These are phyloP conservation scores for Hanseniaspora pseudoguilliermondii DNA, from an alignment of 805 yeast species.

Conservation along the genomic window DNA sequence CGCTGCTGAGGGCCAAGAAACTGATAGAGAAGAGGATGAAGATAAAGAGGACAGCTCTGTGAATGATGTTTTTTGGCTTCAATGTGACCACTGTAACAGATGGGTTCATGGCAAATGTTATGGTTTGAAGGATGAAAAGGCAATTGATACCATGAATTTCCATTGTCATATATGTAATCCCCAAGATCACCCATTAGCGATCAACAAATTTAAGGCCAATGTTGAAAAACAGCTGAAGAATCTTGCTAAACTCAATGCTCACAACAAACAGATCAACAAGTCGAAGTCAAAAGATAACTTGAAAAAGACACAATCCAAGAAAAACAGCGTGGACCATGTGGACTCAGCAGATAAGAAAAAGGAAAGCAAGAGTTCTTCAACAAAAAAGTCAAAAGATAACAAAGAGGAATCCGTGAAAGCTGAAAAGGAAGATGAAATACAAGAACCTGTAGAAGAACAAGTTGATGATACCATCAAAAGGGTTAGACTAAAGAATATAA, in stretches of 20 bases:
- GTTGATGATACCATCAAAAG: slow-evolving; percentile 17
- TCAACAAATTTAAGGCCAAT: slow-evolving; percentile 1
- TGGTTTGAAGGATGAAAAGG: slow-evolving; percentile 55
- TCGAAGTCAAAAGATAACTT: not conserved
- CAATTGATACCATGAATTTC: slow-evolving; percentile 30
- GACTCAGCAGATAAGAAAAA: slow-evolving; percentile 13
- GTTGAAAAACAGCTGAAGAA: slow-evolving; percentile 12
- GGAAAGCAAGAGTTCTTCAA: slow-evolving; percentile 10
- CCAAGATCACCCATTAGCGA: slow-evolving; percentile 3
- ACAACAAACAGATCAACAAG: not conserved
- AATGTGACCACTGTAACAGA: slow-evolving; percentile 81
- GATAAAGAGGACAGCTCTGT: slow-evolving; percentile 4
- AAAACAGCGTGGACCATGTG: not conserved
- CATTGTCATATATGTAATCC: slow-evolving; percentile 9
- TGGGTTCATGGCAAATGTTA: slow-evolving; percentile 96
- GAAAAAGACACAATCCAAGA: slow-evolving; percentile 13
- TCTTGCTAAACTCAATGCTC: not conserved
- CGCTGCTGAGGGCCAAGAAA: not conserved
- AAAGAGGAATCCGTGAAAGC: not conserved
- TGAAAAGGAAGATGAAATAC: not conserved
- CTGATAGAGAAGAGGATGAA: not conserved
- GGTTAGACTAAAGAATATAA: slow-evolving; percentile 27
- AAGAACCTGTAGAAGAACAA: not conserved
- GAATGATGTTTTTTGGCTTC: slow-evolving; percentile 88
- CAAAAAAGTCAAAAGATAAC: not conserved